Evolutionary conservation across 805 yeast genomes (phyloP).

Genomic region (Spathaspora arborariae): DNA sequence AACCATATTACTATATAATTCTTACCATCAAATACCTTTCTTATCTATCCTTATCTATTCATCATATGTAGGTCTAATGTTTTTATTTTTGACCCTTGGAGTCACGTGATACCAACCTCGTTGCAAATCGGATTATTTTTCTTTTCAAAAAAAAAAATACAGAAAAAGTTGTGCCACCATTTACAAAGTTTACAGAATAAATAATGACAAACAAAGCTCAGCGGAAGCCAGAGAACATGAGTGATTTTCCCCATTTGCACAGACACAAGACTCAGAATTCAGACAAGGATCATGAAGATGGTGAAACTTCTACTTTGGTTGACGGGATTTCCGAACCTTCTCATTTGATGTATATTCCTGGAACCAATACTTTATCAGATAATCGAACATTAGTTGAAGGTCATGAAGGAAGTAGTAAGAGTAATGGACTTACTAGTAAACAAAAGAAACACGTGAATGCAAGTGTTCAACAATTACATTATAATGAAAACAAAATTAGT

Average conservation of each 20-base stretch:
- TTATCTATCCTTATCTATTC: neutral
- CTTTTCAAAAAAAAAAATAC: neutral
- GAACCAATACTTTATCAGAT: constrained; percentile 24
- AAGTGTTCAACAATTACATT: constrained; percentile 69
- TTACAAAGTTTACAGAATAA: neutral
- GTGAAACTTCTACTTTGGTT: constrained; percentile 5
- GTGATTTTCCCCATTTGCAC: neutral
- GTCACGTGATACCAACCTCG: neutral
- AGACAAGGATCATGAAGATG: constrained; percentile 7
- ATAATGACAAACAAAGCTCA: neutral
- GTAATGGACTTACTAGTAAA: constrained; percentile 1
- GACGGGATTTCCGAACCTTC: constrained; percentile 12
- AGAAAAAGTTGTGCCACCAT: constrained; percentile 2
- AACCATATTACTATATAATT: constrained; percentile 25
- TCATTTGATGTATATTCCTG: constrained; percentile 27
- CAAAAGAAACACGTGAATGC: constrained; percentile 32
- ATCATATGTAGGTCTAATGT: too few species aligned
- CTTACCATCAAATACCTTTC: neutral
- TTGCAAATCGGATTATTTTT: neutral
- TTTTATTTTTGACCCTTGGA: neutral
- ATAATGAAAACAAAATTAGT: constrained; percentile 66
- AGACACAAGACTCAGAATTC: neutral
- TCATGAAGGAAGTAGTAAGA: constrained; percentile 15
- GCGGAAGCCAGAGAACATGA: neutral
- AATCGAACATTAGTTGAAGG: constrained; percentile 33